Evolutionary conservation across 2,329 filamentous ascomycete species (phyloP).

Genomic region (Aureobasidium vineae): DNA sequence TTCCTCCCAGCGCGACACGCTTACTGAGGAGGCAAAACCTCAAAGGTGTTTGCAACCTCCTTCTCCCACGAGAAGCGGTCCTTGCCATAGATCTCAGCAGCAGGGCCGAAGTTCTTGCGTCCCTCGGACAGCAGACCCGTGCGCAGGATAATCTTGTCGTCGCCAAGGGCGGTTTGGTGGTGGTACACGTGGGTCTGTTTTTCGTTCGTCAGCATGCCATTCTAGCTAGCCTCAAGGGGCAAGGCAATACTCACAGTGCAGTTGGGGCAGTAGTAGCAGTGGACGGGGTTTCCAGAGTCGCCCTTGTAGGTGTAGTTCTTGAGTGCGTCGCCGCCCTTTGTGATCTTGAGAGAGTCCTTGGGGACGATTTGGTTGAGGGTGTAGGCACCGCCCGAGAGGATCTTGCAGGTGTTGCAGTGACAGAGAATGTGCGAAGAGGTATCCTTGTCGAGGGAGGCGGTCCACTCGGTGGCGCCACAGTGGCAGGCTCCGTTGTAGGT

Average conservation of each 20-base stretch:
- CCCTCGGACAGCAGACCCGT: constrained; percentile 51
- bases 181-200: constrained; percentile 51
- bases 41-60: constrained; percentile 50
- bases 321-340: constrained; percentile 48
- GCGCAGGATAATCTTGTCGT: constrained; percentile 53
- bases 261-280: constrained; percentile 59
- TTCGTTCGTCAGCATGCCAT: neutral
- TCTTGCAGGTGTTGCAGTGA: constrained; percentile 60
- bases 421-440: constrained; percentile 49
- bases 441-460: constrained; percentile 50
- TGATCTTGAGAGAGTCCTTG: constrained; percentile 51
- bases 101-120: constrained; percentile 49
- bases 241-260: constrained; percentile 44
- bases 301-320: constrained; percentile 57
- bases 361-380: constrained; percentile 57
- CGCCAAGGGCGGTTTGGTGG: constrained; percentile 53
- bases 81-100: constrained; percentile 57
- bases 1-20: neutral
- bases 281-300: constrained; percentile 55
- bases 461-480: constrained; percentile 55
- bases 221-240: constrained; percentile 18
- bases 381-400: constrained; percentile 51
- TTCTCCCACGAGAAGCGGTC: constrained; percentile 49
- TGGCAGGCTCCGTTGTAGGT: constrained; percentile 54
- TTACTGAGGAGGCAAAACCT: constrained; percentile 41